Base-by-base conservation (phyloP, 345 rosid genomes). In the Microcos paniculata region DNA sequence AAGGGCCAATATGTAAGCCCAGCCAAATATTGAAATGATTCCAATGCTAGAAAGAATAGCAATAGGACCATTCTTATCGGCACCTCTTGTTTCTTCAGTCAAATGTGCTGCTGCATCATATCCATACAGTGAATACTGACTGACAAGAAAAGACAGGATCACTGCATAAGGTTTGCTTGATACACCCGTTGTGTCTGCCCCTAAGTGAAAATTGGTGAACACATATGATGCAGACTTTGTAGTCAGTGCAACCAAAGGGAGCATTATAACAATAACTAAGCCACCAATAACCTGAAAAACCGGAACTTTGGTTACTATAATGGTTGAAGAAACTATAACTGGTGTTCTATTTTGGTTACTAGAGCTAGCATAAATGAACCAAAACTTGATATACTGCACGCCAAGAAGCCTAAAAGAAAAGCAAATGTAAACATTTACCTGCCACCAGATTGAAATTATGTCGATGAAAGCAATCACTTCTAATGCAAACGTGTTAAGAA, bases 381-480 rank as follows among this genome's bases (percentile, higher is more conserved):
- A 65, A 40, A n/a, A 7, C 42, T 24, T 42, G 33, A 21, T 66
- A 33, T 33, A 46, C 1, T 30, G 15, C 69, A 64, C 16, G n/a
- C 30, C 2, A 65, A 14, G 70, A 42, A 65, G 52, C 38, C 58
- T 23, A 7, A 69, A 69, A 10, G 5, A 6, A 24, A 62, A 24
- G 48, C 42, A 57, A 16, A 52, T 9, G 3, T 56, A 57, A 10
- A 55, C 28, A 4, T 31, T 28, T 85, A 87, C 93, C 90, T 89
- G 93, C 94, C 94, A 90, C 90, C 89, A 88, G 3, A 90, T 84
- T 23, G 94, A 90, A 62, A 90, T 86, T 11, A 86, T 80, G 85
- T 82, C 91, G 65, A 88, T 83, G 79, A 86, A 81, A 76, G 93
- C 93, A 71, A 84, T 84, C 30, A 90, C 90, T 81, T 86, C 85